Percentiles rank a stretch among this genome's conserved stretches.
phyloP scores from a whole-genome alignment of 2,329 filamentous ascomycete species.

The Tolypocladium ovalisporum region DNA sequence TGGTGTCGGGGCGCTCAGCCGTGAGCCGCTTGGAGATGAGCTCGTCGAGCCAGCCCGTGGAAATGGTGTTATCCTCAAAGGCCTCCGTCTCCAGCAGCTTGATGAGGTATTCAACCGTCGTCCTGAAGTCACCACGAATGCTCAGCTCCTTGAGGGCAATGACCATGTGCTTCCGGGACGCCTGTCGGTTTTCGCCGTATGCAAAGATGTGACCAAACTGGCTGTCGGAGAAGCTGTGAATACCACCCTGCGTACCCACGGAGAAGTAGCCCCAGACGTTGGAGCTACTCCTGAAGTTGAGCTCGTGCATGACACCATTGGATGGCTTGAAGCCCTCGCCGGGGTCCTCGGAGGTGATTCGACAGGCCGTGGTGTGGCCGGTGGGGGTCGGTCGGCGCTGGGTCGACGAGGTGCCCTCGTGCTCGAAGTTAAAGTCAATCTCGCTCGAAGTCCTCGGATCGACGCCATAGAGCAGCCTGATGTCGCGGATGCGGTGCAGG shows the following conservation, averaged over 20 bases:
- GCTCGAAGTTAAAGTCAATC: conserved; percentile 95
- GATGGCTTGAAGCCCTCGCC: conserved; percentile 99
- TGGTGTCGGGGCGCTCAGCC: conserved; percentile 86
- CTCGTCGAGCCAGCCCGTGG: conserved; percentile 97
- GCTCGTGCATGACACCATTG: conserved; percentile 95
- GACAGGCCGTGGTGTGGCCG: conserved; percentile 94
- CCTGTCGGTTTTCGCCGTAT: conserved; percentile 92
- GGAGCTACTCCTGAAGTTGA: conserved; percentile 97
- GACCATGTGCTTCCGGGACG: conserved; percentile 98
- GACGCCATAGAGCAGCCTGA: conserved; percentile 88
- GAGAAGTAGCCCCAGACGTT: conserved; percentile 99
- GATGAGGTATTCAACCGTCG: conserved; percentile 96
- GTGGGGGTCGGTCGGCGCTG: conserved; percentile 88
- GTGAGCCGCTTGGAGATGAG: conserved; percentile 96
- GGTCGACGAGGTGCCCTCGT: conserved; percentile 63
- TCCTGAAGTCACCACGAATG: conserved; percentile 98
- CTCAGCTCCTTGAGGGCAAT: conserved; percentile 96
- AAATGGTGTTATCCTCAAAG: conserved; percentile 98
- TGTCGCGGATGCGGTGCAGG: conserved; percentile 89
- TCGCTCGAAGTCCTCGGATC: conserved; percentile 77
- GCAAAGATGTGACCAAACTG: conserved; percentile 99
- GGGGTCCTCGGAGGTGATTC: conserved; percentile 97
- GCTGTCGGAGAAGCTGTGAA: conserved; percentile 98
- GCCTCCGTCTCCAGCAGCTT: conserved; percentile 97
- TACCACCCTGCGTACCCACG: conserved; percentile 89